These are phyloP conservation scores for Fusarium graminum DNA, from an alignment of 2,329 filamentous ascomycete genomes.

Conservation along the genomic window DNA sequence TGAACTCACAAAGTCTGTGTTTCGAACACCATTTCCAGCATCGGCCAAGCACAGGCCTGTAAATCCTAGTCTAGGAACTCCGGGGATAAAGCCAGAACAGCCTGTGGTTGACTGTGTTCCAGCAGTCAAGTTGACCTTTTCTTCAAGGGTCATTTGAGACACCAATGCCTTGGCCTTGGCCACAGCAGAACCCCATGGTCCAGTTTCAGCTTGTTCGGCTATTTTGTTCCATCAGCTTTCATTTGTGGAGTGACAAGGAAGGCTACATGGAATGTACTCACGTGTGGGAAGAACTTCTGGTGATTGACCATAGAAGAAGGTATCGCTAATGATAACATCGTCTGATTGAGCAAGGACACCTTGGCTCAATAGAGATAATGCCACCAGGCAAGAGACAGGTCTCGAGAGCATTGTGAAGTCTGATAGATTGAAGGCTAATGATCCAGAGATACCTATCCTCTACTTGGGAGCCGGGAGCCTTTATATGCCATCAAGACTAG, in stretches of 20 bases:
- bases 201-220: conserved; percentile 9
- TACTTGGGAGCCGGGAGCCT: neutral
- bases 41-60: conserved; percentile 18
- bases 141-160: conserved; percentile 14
- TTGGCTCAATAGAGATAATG: conserved; percentile 8
- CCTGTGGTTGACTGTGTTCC: conserved; percentile 12
- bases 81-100: conserved; percentile 16
- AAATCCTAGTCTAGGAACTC: conserved; percentile 3
- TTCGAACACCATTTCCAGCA: conserved; percentile 12
- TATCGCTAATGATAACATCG: conserved; percentile 8
- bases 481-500: neutral
- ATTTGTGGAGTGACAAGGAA: fast-evolving
- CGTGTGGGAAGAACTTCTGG: conserved; percentile 13
- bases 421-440: neutral
- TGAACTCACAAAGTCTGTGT: conserved; percentile 24
- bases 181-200: conserved; percentile 7
- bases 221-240: fast-evolving
- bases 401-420: conserved; percentile 3
- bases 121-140: conserved; percentile 32
- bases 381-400: conserved; percentile 3
- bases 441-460: neutral
- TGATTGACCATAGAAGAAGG: conserved; percentile 18
- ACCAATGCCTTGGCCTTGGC: conserved; percentile 14
- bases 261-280: neutral
- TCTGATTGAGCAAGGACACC: conserved; percentile 3